A percentile compares a stretch with the other conserved stretches of the same genome.
phyloP scores from a whole-genome alignment of 306 rosid genomes.

The Senna tora region DNA sequence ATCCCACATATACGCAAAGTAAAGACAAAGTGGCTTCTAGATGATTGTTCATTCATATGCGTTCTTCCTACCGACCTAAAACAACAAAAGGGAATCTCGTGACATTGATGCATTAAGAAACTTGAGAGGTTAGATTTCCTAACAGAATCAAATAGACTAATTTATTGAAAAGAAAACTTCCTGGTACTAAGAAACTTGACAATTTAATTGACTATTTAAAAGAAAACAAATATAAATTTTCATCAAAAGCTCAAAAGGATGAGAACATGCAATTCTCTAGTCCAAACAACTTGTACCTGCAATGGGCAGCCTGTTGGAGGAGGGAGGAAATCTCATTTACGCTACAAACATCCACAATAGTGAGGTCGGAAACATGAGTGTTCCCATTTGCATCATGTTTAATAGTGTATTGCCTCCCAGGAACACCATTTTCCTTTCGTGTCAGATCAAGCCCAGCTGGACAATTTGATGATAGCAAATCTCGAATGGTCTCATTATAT shows the following conservation, averaged over 20 bases:
- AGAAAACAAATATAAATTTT: neutral
- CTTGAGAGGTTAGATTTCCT: neutral
- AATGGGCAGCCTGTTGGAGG: slow-evolving; percentile 79
- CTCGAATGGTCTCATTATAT: slow-evolving; percentile 90
- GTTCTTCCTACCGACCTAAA: slow-evolving; percentile 95
- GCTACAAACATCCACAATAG: slow-evolving; percentile 78
- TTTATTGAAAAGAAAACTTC: neutral
- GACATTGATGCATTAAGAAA: slow-evolving; percentile 6
- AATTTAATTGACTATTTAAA: slow-evolving; percentile 11
- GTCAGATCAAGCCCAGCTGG: slow-evolving; percentile 55
- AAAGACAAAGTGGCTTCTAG: slow-evolving; percentile 94
- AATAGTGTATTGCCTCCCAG: slow-evolving; percentile 79
- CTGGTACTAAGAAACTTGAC: slow-evolving; percentile 1
- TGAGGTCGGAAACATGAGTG: slow-evolving; percentile 81
- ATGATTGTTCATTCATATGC: slow-evolving; percentile 95
- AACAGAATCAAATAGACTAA: neutral
- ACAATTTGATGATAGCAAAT: slow-evolving; percentile 68
- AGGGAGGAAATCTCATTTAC: slow-evolving; percentile 89
- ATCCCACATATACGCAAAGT: slow-evolving; percentile 87
- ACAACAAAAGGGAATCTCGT: slow-evolving; percentile 23
- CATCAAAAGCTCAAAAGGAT: slow-evolving; percentile 23
- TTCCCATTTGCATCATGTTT: slow-evolving; percentile 92
- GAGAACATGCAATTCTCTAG: slow-evolving; percentile 4
- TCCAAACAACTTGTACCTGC: slow-evolving; percentile 58
- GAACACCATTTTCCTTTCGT: slow-evolving; percentile 61